Conservation (phyloP, 2,329 filamentous ascomycete species). For the Epichloe festucae region DNA sequence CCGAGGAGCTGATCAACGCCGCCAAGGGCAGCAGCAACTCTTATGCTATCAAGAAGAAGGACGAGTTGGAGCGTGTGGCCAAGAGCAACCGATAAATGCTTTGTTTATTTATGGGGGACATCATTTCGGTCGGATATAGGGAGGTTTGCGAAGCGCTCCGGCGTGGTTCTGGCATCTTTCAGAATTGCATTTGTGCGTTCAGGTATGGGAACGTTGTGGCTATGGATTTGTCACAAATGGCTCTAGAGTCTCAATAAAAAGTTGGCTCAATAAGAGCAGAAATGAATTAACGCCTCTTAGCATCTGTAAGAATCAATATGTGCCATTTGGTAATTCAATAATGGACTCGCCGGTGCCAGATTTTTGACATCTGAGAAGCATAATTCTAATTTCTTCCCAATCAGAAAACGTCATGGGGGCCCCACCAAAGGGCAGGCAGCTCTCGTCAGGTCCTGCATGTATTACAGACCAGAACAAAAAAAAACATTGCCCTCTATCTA, state of each 20-base stretch:
- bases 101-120: slow-evolving; percentile 5
- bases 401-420: too few species aligned
- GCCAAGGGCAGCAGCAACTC: slow-evolving; percentile 99
- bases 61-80: slow-evolving; percentile 99
- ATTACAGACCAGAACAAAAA: not conserved
- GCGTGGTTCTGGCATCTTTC: slow-evolving; percentile 33
- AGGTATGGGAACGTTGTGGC: slow-evolving; percentile 30
- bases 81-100: slow-evolving; percentile 98
- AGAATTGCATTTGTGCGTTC: slow-evolving; percentile 35
- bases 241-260: slow-evolving; percentile 33
- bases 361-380: not conserved
- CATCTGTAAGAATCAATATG: not conserved
- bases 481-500: not conserved
- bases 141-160: slow-evolving; percentile 25
- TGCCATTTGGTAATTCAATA: not conserved
- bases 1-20: slow-evolving; percentile 99
- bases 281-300: slow-evolving; percentile 15
- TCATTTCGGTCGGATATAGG: slow-evolving; percentile 7
- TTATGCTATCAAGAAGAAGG: slow-evolving; percentile 99
- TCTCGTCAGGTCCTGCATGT: too few species aligned
- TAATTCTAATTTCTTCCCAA: too few species aligned
- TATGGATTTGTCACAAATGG: slow-evolving; percentile 28
- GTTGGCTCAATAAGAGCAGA: slow-evolving; percentile 25
- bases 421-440: too few species aligned
- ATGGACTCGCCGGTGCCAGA: not conserved